Conservation (phyloP, 495 filamentous ascomycete species). For the Penicillium paradoxum region DNA sequence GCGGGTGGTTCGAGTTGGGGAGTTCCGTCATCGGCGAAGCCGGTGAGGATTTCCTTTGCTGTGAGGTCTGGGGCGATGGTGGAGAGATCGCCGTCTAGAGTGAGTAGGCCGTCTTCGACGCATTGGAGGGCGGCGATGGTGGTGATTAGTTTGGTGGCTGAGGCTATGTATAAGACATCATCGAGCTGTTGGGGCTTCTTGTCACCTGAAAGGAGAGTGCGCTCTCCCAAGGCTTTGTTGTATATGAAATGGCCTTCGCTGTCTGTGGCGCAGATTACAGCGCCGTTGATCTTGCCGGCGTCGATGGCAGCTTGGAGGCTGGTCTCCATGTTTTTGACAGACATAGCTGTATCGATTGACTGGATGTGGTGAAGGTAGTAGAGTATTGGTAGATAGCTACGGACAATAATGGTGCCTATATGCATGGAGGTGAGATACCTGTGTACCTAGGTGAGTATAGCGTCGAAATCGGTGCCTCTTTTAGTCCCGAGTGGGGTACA, state of each 20-base stretch:
- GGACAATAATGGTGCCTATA: not conserved
- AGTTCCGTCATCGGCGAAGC: conserved; percentile 28
- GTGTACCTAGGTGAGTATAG: too few species aligned
- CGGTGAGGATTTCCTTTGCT: conserved; percentile 34
- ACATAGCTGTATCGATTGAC: not conserved
- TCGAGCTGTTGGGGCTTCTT: conserved; percentile 29
- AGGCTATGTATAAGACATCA: conserved; percentile 30
- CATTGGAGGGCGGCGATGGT: conserved; percentile 40
- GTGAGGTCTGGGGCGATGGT: conserved; percentile 38
- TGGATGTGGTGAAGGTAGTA: not conserved
- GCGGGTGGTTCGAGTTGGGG: conserved; percentile 19
- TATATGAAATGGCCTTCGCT: conserved; percentile 22
- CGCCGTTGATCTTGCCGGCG: conserved; percentile 25
- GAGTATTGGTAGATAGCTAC: not conserved
- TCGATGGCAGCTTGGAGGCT: conserved; percentile 24
- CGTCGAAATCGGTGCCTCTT: too few species aligned
- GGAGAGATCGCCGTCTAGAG: conserved; percentile 37
- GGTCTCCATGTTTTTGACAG: conserved; percentile 17
- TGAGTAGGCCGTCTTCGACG: conserved; percentile 42
- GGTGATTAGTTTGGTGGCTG: conserved; percentile 21
- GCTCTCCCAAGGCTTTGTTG: conserved; percentile 25
- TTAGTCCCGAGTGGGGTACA: too few species aligned
- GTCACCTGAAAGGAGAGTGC: conserved; percentile 35
- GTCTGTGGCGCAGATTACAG: conserved; percentile 22
- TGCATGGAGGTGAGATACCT: too few species aligned